These are phyloP conservation scores for Gossypium aridum DNA, from an alignment of 441 rosid species.

Conservation along the genomic window DNA sequence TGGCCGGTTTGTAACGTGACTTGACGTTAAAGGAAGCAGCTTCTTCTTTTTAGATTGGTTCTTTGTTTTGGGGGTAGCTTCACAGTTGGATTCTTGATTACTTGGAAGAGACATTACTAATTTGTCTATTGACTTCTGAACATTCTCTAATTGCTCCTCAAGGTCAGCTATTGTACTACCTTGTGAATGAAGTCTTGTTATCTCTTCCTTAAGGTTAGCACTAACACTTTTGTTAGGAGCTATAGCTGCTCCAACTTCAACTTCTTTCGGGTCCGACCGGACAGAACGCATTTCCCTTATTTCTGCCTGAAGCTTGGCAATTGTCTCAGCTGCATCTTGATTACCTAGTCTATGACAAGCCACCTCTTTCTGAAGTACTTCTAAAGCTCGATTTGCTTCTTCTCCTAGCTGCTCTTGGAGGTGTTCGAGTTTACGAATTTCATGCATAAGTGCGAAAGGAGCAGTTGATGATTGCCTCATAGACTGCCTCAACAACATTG, in stretches of 20 bases:
- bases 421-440: slow-evolving; percentile 97
- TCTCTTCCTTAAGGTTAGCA: slow-evolving; percentile 96
- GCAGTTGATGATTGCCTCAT: slow-evolving; percentile 93
- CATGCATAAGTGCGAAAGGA: slow-evolving; percentile 93
- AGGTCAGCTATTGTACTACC: slow-evolving; percentile 91
- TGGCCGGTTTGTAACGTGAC: slow-evolving; percentile 62
- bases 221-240: slow-evolving; percentile 81
- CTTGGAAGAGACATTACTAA: slow-evolving; percentile 90
- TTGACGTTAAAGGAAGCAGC: slow-evolving; percentile 72
- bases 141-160: slow-evolving; percentile 91
- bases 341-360: slow-evolving; percentile 95
- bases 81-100: slow-evolving; percentile 29
- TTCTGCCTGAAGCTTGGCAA: slow-evolving; percentile 94
- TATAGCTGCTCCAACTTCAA: slow-evolving; percentile 44
- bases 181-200: slow-evolving; percentile 92
- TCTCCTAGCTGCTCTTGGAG: slow-evolving; percentile 96
- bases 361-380: slow-evolving; percentile 96
- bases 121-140: slow-evolving; percentile 95
- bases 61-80: slow-evolving; percentile 61
- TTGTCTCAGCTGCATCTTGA: slow-evolving; percentile 98
- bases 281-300: slow-evolving; percentile 83
- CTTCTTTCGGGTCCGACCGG: slow-evolving; percentile 44
- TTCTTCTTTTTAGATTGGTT: slow-evolving; percentile 74
- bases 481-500: slow-evolving; percentile 66
- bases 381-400: slow-evolving; percentile 93